These are phyloP conservation scores for Xylaria hypoxylon DNA, from an alignment of 2,329 filamentous ascomycete species.

Conservation along the genomic window DNA sequence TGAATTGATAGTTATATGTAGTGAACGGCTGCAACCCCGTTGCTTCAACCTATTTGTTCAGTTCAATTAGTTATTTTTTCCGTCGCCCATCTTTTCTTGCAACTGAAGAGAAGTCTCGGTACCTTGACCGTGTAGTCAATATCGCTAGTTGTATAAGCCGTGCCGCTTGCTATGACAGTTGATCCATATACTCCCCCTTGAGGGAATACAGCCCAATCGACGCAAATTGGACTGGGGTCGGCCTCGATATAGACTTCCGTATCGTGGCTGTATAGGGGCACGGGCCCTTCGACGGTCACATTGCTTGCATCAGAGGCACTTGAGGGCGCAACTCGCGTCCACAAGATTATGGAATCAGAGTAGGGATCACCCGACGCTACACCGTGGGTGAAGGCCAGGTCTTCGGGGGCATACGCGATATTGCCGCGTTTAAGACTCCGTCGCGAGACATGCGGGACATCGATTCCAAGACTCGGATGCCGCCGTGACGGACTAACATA, in stretches of 20 bases:
- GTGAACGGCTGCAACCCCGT: constrained; percentile 51
- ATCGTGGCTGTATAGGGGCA: constrained; percentile 60
- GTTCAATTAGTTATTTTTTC: constrained; percentile 9
- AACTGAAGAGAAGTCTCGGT: constrained; percentile 9
- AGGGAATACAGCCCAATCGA: constrained; percentile 71
- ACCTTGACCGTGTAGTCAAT: constrained; percentile 82
- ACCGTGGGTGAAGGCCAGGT: constrained; percentile 73
- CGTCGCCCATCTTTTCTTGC: background rate
- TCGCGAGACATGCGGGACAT: constrained; percentile 71
- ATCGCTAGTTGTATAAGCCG: constrained; percentile 76
- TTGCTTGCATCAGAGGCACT: constrained; percentile 61
- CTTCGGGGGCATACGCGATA: constrained; percentile 56
- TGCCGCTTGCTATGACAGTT: constrained; percentile 64
- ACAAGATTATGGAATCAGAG: constrained; percentile 69
- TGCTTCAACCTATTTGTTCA: constrained; percentile 63
- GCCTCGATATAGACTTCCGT: constrained; percentile 60
- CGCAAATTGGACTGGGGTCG: constrained; percentile 67
- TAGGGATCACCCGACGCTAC: constrained; percentile 63
- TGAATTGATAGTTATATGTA: constrained; percentile 52
- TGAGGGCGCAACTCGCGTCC: constrained; percentile 61
- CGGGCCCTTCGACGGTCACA: constrained; percentile 57
- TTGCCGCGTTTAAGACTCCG: constrained; percentile 60
- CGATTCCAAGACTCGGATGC: constrained; percentile 72
- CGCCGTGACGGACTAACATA: constrained; percentile 74
- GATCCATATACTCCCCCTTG: constrained; percentile 52